Evolutionary conservation across 768 basidiomycete genomes (phyloP).

Genomic region (Leccinum pellstonianum): DNA sequence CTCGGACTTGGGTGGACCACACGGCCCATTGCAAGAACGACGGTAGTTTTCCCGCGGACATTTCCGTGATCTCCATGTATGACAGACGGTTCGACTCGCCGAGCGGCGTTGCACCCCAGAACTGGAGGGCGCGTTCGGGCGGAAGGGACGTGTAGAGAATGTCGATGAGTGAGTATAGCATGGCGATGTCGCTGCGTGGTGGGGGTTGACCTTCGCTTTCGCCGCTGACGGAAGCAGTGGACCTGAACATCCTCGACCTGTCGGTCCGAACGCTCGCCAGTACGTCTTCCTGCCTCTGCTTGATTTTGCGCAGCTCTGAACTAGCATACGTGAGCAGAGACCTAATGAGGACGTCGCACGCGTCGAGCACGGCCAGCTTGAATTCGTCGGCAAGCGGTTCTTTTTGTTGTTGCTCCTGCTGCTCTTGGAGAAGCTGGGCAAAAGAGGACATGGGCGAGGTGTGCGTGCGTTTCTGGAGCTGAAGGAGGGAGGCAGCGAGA

Average conservation of each 20-base stretch:
- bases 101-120: constrained; percentile 71
- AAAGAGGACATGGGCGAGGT: constrained; percentile 32
- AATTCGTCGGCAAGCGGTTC: constrained; percentile 32
- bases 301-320: no score
- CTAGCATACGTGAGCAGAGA: no score
- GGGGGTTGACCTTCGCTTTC: no score
- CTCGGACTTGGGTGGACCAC: constrained; percentile 77
- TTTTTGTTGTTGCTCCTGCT: no score
- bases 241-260: no score
- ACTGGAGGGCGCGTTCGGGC: constrained; percentile 76
- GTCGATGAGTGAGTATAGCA: constrained; percentile 81
- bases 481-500: constrained; percentile 50
- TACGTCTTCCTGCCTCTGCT: no score
- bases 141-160: constrained; percentile 74
- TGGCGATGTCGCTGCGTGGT: constrained; percentile 30
- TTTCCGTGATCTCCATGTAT: constrained; percentile 61
- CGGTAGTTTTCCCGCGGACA: constrained; percentile 60
- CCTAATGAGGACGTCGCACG: constrained; percentile 58
- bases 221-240: no score
- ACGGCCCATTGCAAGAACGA: constrained; percentile 89
- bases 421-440: no score
- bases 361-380: constrained; percentile 55
- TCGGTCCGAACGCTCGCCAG: no score
- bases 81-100: constrained; percentile 40
- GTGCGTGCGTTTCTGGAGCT: constrained; percentile 44